phyloP scores from a whole-genome alignment of 192 early-diverging fungal species.

The Coemansia furcata region DNA sequence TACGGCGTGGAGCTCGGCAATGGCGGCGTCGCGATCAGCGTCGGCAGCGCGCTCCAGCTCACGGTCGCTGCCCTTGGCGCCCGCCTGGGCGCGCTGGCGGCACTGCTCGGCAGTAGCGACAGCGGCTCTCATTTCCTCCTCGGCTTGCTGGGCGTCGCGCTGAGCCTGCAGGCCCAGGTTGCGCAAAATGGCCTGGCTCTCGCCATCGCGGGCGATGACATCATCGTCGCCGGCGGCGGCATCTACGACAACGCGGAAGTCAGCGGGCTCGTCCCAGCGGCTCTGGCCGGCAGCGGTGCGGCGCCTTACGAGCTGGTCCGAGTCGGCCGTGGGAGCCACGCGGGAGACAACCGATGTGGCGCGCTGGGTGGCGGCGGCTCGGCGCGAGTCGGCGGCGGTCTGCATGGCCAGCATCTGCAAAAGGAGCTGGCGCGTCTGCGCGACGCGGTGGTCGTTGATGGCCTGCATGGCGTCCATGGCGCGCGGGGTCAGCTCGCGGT shows the following conservation, averaged over 20 bases:
- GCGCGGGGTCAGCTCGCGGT: constrained; percentile 31
- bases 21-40: constrained; percentile 22
- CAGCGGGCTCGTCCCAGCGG: constrained; percentile 46
- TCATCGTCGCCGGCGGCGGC: constrained; percentile 35
- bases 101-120: constrained; percentile 19
- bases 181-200: constrained; percentile 44
- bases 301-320: constrained; percentile 27
- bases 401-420: constrained; percentile 44
- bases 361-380: constrained; percentile 9
- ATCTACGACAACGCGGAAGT: constrained; percentile 47
- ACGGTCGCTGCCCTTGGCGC: constrained; percentile 5
- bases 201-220: constrained; percentile 24
- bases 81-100: constrained; percentile 8
- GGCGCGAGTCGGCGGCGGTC: constrained; percentile 17
- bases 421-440: constrained; percentile 14
- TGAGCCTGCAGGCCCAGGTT: constrained; percentile 35
- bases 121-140: constrained; percentile 23
- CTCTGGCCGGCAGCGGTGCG: constrained; percentile 31
- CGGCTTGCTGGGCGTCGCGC: constrained; percentile 13
- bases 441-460: constrained; percentile 34
- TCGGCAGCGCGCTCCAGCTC: constrained; percentile 21
- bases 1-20: constrained; percentile 40
- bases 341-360: constrained; percentile 24
- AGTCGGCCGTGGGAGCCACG: constrained; percentile 21
- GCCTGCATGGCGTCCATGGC: constrained; percentile 37